A percentile compares a stretch with the other conserved stretches of the same genome.
Evolutionary conservation across 371 early-diverging fungal genomes (phyloP).

Genomic region (Encephalitozoon cuniculi): DNA sequence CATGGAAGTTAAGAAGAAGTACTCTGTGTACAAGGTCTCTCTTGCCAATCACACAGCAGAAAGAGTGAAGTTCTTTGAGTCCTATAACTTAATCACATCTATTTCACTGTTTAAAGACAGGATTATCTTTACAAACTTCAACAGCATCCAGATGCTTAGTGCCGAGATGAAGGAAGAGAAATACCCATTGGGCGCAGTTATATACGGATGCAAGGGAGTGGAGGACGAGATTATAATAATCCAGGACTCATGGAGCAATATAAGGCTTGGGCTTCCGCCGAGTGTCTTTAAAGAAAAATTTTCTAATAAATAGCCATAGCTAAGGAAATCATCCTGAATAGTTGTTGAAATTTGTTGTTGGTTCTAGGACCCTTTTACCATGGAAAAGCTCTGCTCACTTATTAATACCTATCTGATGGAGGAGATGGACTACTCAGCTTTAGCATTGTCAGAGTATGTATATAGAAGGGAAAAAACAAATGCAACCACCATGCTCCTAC

Average conservation of each 20-base stretch:
- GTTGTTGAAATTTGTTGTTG: neutral
- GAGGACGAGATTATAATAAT: neutral
- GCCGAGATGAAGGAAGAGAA: neutral
- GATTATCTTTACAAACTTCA: neutral
- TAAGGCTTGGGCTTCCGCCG: neutral
- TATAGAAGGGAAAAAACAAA: neutral
- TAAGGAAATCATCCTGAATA: neutral
- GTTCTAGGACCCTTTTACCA: neutral
- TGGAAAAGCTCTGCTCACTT: constrained; percentile 5
- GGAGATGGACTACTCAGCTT: neutral
- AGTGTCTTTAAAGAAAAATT: constrained; percentile 10
- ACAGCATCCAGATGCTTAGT: neutral
- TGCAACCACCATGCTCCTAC: neutral
- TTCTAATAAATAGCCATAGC: constrained; percentile 1
- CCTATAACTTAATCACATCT: neutral
- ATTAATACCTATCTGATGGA: neutral
- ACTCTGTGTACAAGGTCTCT: neutral
- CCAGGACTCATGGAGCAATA: constrained; percentile 3
- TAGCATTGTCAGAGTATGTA: constrained; percentile 5
- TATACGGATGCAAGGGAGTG: neutral
- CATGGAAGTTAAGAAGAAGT: neutral
- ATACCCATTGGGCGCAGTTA: neutral
- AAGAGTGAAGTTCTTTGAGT: neutral
- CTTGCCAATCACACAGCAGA: neutral
- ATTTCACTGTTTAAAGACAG: neutral